Base-by-base conservation (phyloP, 305 asterid genomes). In the Striga hermonthica region DNA sequence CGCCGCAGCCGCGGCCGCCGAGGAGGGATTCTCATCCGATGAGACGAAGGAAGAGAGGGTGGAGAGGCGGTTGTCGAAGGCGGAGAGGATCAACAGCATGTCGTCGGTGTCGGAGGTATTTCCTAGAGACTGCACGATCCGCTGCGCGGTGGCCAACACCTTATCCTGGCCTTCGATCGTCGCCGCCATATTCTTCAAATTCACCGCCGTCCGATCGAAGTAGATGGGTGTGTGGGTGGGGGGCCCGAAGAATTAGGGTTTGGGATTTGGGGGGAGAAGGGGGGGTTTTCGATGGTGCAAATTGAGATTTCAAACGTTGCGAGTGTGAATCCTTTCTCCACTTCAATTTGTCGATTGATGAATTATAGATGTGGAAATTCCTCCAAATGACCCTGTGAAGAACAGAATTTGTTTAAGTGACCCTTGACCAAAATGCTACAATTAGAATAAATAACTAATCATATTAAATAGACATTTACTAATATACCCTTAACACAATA, bases 101-200 rank as follows among this genome's bases (percentile, higher is more conserved):
- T 92, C 97, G 54, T 85, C 96, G 47, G 95, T 76, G 77, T 85
- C 78, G 65, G 86, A 84, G 36, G 87, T 76, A 50, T 84, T 82
- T 54, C 86, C 82, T 4, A 92, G 95, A 11, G 87, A 82, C 83
- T 84, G 84, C 14, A 92, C 91, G 82, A 92, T 92, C 86, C 89
- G 94, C 76, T 87, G 96, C 22, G 96, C 97, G 13, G 98, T 84
- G 47, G 95, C 91, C 60, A 89, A 67, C 9, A 89, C 93, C 76
- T 87, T 92, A 66, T 89, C 96, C 64, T 89, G 79, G 62, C 89
- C 98, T 61, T 86, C 87, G 43, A 73, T 79, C 31, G 93, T 75
- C 68, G 84, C 86, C 75, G 90, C 97, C 96, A 88, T 90, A 52
- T 58, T 39, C 48, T 48, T 62, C 69, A 5, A 38, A 22, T 22